Evolutionary conservation across 2,329 filamentous ascomycete species (phyloP).

Genomic region (Diplodia seriata): DNA sequence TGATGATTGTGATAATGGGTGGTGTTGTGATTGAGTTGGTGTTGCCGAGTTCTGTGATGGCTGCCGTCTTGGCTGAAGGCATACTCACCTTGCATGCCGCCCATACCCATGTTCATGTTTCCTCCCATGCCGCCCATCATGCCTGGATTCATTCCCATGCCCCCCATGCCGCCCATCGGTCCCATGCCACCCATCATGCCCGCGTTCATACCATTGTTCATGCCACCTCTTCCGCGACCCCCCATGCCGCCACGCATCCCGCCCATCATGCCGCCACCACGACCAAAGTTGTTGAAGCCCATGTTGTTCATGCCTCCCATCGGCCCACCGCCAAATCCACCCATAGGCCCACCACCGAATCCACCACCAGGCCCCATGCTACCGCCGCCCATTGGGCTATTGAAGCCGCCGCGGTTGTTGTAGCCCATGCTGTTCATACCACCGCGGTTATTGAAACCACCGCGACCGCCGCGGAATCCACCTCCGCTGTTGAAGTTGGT

Average conservation of each 20-base stretch:
- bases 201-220: slow-evolving; percentile 45
- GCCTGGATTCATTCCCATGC: slow-evolving; percentile 55
- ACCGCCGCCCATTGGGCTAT: slow-evolving; percentile 44
- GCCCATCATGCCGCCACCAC: slow-evolving; percentile 50
- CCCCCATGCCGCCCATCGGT: slow-evolving; percentile 52
- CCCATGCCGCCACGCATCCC: slow-evolving; percentile 55
- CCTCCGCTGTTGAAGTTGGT: slow-evolving; percentile 53
- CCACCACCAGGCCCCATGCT: slow-evolving; percentile 55
- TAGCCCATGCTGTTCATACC: slow-evolving; percentile 49
- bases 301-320: slow-evolving; percentile 43
- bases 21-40: slow-evolving; percentile 19
- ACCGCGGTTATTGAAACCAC: slow-evolving; percentile 43
- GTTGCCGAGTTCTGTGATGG: slow-evolving; percentile 14
- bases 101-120: slow-evolving; percentile 60
- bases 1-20: slow-evolving; percentile 9
- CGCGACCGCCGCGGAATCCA: slow-evolving; percentile 52
- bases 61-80: slow-evolving; percentile 12
- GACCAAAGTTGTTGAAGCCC: slow-evolving; percentile 47
- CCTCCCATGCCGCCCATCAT: slow-evolving; percentile 34
- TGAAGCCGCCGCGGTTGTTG: slow-evolving; percentile 53
- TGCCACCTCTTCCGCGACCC: slow-evolving; percentile 46
- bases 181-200: slow-evolving; percentile 46
- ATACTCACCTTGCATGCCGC: slow-evolving; percentile 46
- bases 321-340: slow-evolving; percentile 35
- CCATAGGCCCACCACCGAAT: slow-evolving; percentile 50